These are phyloP conservation scores for Hyphopichia pseudoburtonii DNA, from an alignment of 1,139 yeast genomes.

Conservation along the genomic window DNA sequence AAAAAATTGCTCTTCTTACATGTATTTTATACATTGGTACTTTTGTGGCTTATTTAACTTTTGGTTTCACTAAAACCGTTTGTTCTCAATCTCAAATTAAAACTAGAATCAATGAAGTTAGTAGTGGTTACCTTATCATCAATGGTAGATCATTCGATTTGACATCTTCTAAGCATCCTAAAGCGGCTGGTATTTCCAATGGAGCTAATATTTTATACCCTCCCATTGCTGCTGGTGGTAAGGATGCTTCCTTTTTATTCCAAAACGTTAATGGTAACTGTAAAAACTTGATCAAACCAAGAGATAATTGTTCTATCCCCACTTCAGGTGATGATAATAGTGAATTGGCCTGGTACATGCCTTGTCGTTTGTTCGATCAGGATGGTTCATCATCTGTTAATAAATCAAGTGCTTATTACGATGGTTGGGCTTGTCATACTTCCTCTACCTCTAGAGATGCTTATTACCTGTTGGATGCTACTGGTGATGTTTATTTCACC, in stretches of 20 bases:
- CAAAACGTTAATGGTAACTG: slow-evolving; percentile 97
- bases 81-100: slow-evolving; percentile 58
- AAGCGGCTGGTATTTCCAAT: slow-evolving; percentile 69
- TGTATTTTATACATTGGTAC: slow-evolving; percentile 75
- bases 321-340: slow-evolving; percentile 52
- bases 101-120: slow-evolving; percentile 58
- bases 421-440: slow-evolving; percentile 93
- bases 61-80: slow-evolving; percentile 87
- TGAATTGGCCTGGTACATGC: slow-evolving; percentile 93
- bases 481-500: slow-evolving; percentile 80
- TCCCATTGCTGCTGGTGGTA: slow-evolving; percentile 85
- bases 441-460: slow-evolving; percentile 63
- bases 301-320: slow-evolving; percentile 70
- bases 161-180: slow-evolving; percentile 72
- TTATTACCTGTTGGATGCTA: slow-evolving; percentile 58
- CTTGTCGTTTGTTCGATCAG: slow-evolving; percentile 70
- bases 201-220: slow-evolving; percentile 77
- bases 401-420: slow-evolving; percentile 59
- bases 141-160: slow-evolving; percentile 82
- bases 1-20: slow-evolving; percentile 81
- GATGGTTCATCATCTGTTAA: slow-evolving; percentile 73
- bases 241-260: slow-evolving; percentile 83
- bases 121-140: slow-evolving; percentile 63
- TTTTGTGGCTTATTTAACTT: slow-evolving; percentile 80
- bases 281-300: slow-evolving; percentile 75